phyloP scores from a whole-genome alignment of 768 basidiomycete species.

The Tricholoma hemisulphureum region DNA sequence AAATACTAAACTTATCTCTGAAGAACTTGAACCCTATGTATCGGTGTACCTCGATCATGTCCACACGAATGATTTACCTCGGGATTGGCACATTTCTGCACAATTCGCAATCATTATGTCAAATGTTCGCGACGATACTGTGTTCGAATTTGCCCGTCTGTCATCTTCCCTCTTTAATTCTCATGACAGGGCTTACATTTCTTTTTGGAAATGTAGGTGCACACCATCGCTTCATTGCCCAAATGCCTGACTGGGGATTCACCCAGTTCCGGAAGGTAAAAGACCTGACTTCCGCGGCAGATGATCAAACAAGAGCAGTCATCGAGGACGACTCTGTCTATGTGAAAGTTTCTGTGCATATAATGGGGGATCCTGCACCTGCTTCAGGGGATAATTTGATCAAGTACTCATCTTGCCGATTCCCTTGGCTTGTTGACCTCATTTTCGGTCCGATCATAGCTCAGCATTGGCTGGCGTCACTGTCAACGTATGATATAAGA shows the following conservation, averaged over 20 bases:
- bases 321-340: constrained; percentile 96
- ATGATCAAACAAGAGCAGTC: constrained; percentile 79
- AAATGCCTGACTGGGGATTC: constrained; percentile 99
- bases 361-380: constrained; percentile 96
- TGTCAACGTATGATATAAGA: no score
- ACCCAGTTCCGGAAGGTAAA: constrained; percentile 97
- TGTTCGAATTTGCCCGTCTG: constrained; percentile 95
- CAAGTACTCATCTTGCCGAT: no score
- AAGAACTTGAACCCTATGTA: constrained; percentile 98
- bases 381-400: constrained; percentile 99
- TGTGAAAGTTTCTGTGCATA: constrained; percentile 95
- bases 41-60: constrained; percentile 99
- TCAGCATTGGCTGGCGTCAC: no score
- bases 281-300: constrained; percentile 82
- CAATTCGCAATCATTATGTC: constrained; percentile 99
- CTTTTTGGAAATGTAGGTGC: no score
- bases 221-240: constrained; percentile 96
- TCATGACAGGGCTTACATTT: no score
- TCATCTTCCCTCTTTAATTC: no score
- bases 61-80: constrained; percentile 94
- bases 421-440: no score
- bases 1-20: constrained; percentile 97
- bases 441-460: no score
- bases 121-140: constrained; percentile 88
- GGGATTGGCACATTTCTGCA: constrained; percentile 99